These are phyloP conservation scores for Candida boleticola DNA, from an alignment of 805 yeast species.

Conservation along the genomic window DNA sequence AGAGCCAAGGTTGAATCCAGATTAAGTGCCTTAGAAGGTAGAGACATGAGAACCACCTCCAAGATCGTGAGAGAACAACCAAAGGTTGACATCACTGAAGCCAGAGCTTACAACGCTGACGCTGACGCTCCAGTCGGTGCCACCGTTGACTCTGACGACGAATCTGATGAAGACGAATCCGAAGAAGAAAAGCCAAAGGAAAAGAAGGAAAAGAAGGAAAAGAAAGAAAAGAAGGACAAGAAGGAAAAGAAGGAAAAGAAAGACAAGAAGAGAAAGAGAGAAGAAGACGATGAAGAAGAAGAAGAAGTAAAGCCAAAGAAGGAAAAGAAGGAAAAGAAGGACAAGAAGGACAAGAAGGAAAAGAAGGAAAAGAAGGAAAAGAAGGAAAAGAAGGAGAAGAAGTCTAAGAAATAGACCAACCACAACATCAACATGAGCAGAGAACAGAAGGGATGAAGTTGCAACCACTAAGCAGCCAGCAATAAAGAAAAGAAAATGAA, in stretches of 20 bases:
- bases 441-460: too few species aligned
- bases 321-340: constrained; percentile 24
- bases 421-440: constrained; percentile 7
- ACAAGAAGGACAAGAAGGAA: constrained; percentile 24
- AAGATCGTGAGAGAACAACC: constrained; percentile 78
- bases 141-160: constrained; percentile 28
- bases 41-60: constrained; percentile 89
- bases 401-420: constrained; percentile 14
- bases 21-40: constrained; percentile 92
- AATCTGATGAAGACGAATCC: constrained; percentile 22
- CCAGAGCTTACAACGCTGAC: constrained; percentile 89
- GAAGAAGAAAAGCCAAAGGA: constrained; percentile 18
- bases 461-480: not conserved
- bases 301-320: constrained; percentile 20
- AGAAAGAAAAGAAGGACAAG: constrained; percentile 32
- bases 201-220: constrained; percentile 27
- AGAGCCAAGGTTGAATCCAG: constrained; percentile 94
- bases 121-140: constrained; percentile 68
- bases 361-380: constrained; percentile 28
- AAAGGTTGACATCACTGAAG: constrained; percentile 82
- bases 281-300: constrained; percentile 25
- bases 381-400: constrained; percentile 28
- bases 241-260: constrained; percentile 23
- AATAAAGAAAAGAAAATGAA: not conserved
- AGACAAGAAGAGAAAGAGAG: constrained; percentile 21